A percentile compares a stretch with the other conserved stretches of the same genome.
These are phyloP conservation scores for Prunus campanulata DNA, from an alignment of 306 rosid species.

Conservation along the genomic window DNA sequence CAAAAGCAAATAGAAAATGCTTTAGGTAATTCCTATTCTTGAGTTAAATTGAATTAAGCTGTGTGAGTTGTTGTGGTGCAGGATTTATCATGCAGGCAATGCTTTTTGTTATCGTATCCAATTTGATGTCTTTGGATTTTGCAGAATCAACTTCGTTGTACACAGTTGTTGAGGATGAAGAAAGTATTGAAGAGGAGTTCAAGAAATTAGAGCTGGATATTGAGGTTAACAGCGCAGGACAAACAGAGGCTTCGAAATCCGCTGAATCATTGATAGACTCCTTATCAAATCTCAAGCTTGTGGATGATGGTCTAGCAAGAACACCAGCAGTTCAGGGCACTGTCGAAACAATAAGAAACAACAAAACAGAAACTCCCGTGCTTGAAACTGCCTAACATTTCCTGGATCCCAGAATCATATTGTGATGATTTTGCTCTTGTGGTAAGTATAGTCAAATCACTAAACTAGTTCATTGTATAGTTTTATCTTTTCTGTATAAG, in stretches of 20 bases:
- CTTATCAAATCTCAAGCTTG: conserved; percentile 63
- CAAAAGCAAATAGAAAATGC: conserved; percentile 72
- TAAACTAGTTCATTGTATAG: not conserved
- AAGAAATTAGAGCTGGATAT: conserved; percentile 60
- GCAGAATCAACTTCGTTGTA: conserved; percentile 51
- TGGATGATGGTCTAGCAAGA: conserved; percentile 29
- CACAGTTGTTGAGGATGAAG: conserved; percentile 57
- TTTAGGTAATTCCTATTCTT: conserved; percentile 49
- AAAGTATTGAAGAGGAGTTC: conserved; percentile 71
- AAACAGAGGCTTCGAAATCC: conserved; percentile 32
- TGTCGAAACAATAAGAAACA: conserved; percentile 5
- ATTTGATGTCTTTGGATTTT: conserved; percentile 18
- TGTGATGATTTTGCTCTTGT: not conserved
- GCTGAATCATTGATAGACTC: conserved; percentile 42
- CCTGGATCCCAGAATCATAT: not conserved
- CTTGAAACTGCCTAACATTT: conserved; percentile 40
- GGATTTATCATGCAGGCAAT: conserved; percentile 2
- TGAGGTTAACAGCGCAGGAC: conserved; percentile 12
- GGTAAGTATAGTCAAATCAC: not conserved
- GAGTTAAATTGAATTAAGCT: conserved; percentile 11
- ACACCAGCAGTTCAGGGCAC: conserved; percentile 16
- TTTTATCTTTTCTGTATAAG: not conserved
- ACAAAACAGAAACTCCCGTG: conserved; percentile 23
- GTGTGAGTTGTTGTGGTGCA: conserved; percentile 14
- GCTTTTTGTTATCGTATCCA: conserved; percentile 1